These are phyloP conservation scores for Aspergillus steynii DNA, from an alignment of 495 filamentous ascomycete genomes.

Conservation along the genomic window DNA sequence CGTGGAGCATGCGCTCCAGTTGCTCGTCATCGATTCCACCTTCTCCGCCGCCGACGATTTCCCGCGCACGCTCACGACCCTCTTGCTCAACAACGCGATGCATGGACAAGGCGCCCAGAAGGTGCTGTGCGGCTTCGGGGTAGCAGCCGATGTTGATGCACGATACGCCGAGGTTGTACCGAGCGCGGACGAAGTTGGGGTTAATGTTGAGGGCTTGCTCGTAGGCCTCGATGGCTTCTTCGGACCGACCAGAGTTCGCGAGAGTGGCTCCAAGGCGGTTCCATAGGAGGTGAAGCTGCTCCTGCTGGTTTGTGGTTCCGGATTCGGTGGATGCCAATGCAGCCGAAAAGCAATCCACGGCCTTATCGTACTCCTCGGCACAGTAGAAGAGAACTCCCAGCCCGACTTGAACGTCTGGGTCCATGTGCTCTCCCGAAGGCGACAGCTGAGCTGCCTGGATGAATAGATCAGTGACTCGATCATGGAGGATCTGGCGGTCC, in stretches of 20 bases:
- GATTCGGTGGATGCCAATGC: constrained; percentile 81
- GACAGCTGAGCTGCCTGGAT: constrained; percentile 89
- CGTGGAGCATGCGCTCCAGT: constrained; percentile 73
- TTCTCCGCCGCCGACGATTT: constrained; percentile 70
- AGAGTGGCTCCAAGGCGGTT: constrained; percentile 96
- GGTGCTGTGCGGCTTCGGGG: constrained; percentile 87
- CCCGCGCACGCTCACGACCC: constrained; percentile 75
- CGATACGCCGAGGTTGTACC: constrained; percentile 93
- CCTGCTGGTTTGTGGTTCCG: constrained; percentile 70
- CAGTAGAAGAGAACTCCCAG: constrained; percentile 98
- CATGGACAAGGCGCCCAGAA: constrained; percentile 94
- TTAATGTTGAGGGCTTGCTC: constrained; percentile 85
- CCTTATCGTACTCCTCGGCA: constrained; percentile 95
- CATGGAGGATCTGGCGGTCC: constrained; percentile 85
- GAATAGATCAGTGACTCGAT: constrained; percentile 86
- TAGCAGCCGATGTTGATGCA: constrained; percentile 98
- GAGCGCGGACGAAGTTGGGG: constrained; percentile 93
- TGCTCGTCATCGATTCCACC: constrained; percentile 62
- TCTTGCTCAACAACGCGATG: constrained; percentile 90
- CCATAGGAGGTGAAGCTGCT: constrained; percentile 91
- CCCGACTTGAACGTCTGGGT: constrained; percentile 97
- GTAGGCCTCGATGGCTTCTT: constrained; percentile 96
- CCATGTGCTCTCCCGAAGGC: constrained; percentile 85
- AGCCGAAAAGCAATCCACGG: constrained; percentile 95
- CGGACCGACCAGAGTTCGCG: constrained; percentile 86